phyloP scores from a whole-genome alignment of 169 alveolate genomes.

The Plasmodium gaboni region DNA sequence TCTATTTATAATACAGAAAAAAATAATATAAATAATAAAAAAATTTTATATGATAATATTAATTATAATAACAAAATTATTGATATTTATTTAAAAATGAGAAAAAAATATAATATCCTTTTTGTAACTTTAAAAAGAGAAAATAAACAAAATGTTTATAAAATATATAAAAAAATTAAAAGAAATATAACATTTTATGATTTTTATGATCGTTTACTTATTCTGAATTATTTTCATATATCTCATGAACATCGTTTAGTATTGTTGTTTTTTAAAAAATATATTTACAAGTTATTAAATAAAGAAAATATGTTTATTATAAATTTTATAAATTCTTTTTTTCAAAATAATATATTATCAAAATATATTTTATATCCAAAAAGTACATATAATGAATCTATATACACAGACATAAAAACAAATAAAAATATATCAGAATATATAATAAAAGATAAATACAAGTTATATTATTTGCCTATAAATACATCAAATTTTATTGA shows the following conservation, averaged over 20 bases:
- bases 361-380: constrained; percentile 1
- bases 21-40: too few relatives aligned
- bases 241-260: constrained; percentile 21
- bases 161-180: constrained; percentile 36
- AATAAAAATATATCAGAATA: too few relatives aligned
- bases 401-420: too few relatives aligned
- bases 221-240: constrained; percentile 37
- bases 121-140: constrained; percentile 26
- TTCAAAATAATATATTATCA: constrained; percentile 7
- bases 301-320: constrained; percentile 35
- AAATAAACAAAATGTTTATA: neutral
- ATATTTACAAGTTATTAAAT: constrained; percentile 3
- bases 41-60: neutral
- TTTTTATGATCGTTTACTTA: constrained; percentile 21
- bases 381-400: neutral
- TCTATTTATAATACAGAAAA: too few relatives aligned
- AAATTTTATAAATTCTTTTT: constrained; percentile 40
- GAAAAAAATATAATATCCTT: constrained; percentile 43
- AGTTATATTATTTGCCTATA: constrained; percentile 6
- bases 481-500: constrained; percentile 32
- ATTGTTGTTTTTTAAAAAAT: constrained; percentile 47
- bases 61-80: constrained; percentile 22
- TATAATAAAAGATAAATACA: constrained; percentile 8
- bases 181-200: constrained; percentile 65
- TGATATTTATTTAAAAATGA: constrained; percentile 42